A percentile compares a stretch with the other conserved stretches of the same genome.
phyloP scores from a whole-genome alignment of 148 eudicot genomes.

The Rhododendron molle region DNA sequence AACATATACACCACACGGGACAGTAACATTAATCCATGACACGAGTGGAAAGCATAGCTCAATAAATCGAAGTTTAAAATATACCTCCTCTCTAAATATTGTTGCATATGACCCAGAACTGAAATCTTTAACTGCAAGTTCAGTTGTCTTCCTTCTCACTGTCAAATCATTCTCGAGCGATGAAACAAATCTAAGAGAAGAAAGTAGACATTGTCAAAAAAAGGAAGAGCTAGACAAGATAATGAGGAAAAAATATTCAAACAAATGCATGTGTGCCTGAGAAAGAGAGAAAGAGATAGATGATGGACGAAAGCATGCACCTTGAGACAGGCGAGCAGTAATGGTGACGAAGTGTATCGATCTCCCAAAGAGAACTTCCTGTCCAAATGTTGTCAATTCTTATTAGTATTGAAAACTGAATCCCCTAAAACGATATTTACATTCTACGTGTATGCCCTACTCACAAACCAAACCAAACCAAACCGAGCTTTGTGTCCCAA shows the following conservation, averaged over 20 bases:
- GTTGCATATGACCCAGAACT: slow-evolving; percentile 89
- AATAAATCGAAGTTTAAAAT: neutral
- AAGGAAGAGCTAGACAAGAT: neutral
- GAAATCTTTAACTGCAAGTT: slow-evolving; percentile 68
- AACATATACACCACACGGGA: neutral
- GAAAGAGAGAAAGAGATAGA: neutral
- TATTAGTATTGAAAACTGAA: neutral
- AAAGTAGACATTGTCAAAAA: neutral
- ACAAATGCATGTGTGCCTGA: neutral
- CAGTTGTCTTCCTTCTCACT: slow-evolving; percentile 64
- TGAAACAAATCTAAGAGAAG: slow-evolving; percentile 52
- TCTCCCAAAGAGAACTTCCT: slow-evolving; percentile 98
- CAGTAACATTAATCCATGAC: neutral
- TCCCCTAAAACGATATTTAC: neutral
- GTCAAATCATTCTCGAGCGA: slow-evolving; percentile 89
- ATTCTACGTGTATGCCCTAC: neutral
- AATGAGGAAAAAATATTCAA: neutral
- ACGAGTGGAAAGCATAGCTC: neutral
- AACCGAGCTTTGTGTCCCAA: too few species aligned
- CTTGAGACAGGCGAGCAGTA: slow-evolving; percentile 92
- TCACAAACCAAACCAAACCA: neutral
- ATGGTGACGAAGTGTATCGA: slow-evolving; percentile 82
- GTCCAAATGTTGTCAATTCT: slow-evolving; percentile 18
- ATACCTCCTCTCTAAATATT: slow-evolving; percentile 82
- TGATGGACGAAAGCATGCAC: slow-evolving; percentile 25